Evolutionary conservation across 768 basidiomycete species (phyloP).

Genomic region (Myochromella boudieri): DNA sequence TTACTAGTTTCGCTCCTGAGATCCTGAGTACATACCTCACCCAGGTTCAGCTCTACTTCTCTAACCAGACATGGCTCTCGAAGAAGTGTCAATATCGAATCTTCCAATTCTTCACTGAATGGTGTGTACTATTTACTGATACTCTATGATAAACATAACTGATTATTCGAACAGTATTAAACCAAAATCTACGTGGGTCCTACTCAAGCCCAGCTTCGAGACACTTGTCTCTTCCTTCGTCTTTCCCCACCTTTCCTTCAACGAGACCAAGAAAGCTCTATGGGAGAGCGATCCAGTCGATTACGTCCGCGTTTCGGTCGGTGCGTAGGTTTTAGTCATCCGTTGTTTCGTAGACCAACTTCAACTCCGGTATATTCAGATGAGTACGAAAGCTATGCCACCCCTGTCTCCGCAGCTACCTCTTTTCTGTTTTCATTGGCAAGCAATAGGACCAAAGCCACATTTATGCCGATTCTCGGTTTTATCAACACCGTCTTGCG

Average conservation of each 20-base stretch:
- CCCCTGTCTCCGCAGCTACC: constrained; percentile 76
- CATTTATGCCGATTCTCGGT: constrained; percentile 76
- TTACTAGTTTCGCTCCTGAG: constrained; percentile 78
- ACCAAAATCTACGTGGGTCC: constrained; percentile 87
- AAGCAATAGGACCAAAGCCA: constrained; percentile 76
- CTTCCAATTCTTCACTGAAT: constrained; percentile 85
- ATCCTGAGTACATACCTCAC: constrained; percentile 79
- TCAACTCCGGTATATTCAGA: constrained; percentile 40
- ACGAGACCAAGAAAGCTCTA: constrained; percentile 57
- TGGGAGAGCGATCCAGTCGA: constrained; percentile 87
- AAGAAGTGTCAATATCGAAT: constrained; percentile 84
- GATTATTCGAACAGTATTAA: constrained; percentile 61
- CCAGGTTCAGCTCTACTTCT: constrained; percentile 72
- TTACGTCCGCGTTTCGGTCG: constrained; percentile 73
- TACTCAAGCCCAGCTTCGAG: constrained; percentile 84
- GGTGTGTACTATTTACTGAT: constrained; percentile 44
- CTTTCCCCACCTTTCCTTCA: constrained; percentile 87
- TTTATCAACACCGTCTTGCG: constrained; percentile 76
- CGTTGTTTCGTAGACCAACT: neutral
- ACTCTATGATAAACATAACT: neutral
- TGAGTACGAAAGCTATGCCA: constrained; percentile 77
- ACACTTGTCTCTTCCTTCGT: constrained; percentile 77
- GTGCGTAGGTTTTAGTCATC: constrained; percentile 35
- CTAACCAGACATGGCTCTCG: constrained; percentile 73
- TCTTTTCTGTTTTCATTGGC: constrained; percentile 79